These are phyloP conservation scores for Huntiella decipiens DNA, from an alignment of 2,329 filamentous ascomycete species.

Conservation along the genomic window DNA sequence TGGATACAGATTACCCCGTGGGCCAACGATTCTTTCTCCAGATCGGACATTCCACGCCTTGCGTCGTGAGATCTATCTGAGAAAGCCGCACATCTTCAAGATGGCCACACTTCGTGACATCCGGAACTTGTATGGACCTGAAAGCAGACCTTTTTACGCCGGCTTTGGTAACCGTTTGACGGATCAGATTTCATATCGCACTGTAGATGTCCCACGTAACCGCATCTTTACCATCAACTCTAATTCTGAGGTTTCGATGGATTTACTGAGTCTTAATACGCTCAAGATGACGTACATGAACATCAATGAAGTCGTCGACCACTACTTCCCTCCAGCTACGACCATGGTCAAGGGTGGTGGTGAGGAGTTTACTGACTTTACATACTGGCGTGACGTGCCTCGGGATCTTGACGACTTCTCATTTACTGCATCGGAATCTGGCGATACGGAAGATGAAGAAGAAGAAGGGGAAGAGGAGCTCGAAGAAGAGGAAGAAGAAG, in stretches of 20 bases:
- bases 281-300: conserved; percentile 94
- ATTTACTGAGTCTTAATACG: conserved; percentile 77
- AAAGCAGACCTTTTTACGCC: conserved; percentile 77
- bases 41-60: conserved; percentile 89
- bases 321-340: conserved; percentile 88
- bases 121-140: conserved; percentile 61
- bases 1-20: conserved; percentile 65
- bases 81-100: conserved; percentile 97
- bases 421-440: conserved; percentile 46
- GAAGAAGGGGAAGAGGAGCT: conserved; percentile 32
- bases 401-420: conserved; percentile 78
- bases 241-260: conserved; percentile 84
- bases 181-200: conserved; percentile 87
- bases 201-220: conserved; percentile 82
- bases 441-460: conserved; percentile 36
- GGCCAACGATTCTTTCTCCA: conserved; percentile 85
- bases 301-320: conserved; percentile 92
- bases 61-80: conserved; percentile 77
- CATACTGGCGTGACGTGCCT: conserved; percentile 78
- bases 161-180: conserved; percentile 94
- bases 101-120: conserved; percentile 97
- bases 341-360: conserved; percentile 75
- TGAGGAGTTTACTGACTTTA: conserved; percentile 93
- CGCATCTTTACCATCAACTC: conserved; percentile 98
- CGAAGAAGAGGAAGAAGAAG: conserved; percentile 30